Base-by-base conservation (phyloP, 495 filamentous ascomycete genomes). In the Staphylotrichum tortipilum region DNA sequence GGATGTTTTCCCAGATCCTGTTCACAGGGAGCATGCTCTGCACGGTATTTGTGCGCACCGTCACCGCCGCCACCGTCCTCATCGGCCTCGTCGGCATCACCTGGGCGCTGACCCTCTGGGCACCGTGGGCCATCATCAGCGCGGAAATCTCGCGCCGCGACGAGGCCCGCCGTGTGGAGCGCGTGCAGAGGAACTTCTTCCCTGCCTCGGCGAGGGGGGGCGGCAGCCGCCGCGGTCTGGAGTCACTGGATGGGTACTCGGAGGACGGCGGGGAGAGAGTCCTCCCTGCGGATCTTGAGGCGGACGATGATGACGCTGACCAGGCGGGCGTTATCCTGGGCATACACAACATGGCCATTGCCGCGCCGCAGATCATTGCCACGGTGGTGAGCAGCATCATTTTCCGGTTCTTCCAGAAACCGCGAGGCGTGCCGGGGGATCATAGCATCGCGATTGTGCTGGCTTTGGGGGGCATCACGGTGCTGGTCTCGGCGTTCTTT, bases 81-180 rank as follows among this genome's bases (percentile, higher is more conserved):
- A 83, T 92, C 39, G 86, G 79, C 6, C 61, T 92, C 11, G 76
- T 94, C 50, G 89, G 89, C 15, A 80, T 95, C 47, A 85, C 83
- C 11, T 95, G 89, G 89, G 88, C 89, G 19, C 68, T 95, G 43
- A 87, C 88, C 17, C 75, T 89, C 26, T 95, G 89, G 89, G 89
- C 87, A 0, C 89, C 89, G 0, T 95, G 90, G 72, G 89, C 89
- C 30, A 82, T 95, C 54, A 94, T 95, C 59, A 84, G 83, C 41
- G 83, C 85, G 29, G 89, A 95, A 67, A 86, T 95, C 35, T 80
- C 80, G 41, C 83, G 82, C 44, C 80, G 86, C 26, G 86, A 94
- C 58, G 78, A 82, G 40, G 70, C 84, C 18, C 75, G 81, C 41
- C 82, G 85, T 18, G 66, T 75, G 17, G 72, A 70, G 34, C 67